Percentiles rank a stretch among this genome's conserved stretches.
phyloP scores from a whole-genome alignment of 768 basidiomycete species.

The Phaeolepiota aurea region DNA sequence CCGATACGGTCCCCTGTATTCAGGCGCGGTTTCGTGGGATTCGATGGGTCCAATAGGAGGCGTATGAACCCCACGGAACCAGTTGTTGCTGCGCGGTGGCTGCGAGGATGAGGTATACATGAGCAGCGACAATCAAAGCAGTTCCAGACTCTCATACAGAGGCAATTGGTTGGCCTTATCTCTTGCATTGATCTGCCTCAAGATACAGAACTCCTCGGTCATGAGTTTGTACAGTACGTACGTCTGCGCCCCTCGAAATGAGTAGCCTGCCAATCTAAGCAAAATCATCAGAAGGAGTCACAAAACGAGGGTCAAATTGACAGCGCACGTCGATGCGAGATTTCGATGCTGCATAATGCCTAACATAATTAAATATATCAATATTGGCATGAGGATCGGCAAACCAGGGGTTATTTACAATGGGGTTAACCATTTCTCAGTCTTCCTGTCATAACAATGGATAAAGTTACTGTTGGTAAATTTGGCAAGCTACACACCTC shows the following conservation, averaged over 20 bases:
- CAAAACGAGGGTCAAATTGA: conserved; percentile 15
- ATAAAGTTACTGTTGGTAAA: conserved; percentile 11
- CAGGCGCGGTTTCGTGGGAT: conserved; percentile 70
- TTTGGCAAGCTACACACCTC: conserved; percentile 21
- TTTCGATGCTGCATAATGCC: conserved; percentile 92
- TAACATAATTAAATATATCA: conserved; percentile 22
- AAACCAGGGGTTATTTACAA: conserved; percentile 40
- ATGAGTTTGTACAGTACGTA: conserved; percentile 38
- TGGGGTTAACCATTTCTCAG: conserved; percentile 77
- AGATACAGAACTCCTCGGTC: conserved; percentile 23
- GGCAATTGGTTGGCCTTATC: conserved; percentile 92
- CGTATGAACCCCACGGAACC: conserved; percentile 87
- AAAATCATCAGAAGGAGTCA: conserved; percentile 18
- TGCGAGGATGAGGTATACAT: conserved; percentile 21
- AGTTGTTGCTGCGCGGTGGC: conserved; percentile 94
- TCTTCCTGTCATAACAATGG: conserved; percentile 34
- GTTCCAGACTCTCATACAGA: conserved; percentile 46
- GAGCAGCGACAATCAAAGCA: conserved; percentile 10
- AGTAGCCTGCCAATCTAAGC: conserved; percentile 79
- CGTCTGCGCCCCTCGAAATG: conserved; percentile 85
- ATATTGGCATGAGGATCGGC: conserved; percentile 9
- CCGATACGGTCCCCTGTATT: conserved; percentile 82
- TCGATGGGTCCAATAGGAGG: conserved; percentile 80
- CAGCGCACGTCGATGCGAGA: conserved; percentile 69
- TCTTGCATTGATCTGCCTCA: conserved; percentile 78